A percentile compares a stretch with the other conserved stretches of the same genome.
Conservation (phyloP, 139 green algal species). For the Chlorella vulgaris region DNA sequence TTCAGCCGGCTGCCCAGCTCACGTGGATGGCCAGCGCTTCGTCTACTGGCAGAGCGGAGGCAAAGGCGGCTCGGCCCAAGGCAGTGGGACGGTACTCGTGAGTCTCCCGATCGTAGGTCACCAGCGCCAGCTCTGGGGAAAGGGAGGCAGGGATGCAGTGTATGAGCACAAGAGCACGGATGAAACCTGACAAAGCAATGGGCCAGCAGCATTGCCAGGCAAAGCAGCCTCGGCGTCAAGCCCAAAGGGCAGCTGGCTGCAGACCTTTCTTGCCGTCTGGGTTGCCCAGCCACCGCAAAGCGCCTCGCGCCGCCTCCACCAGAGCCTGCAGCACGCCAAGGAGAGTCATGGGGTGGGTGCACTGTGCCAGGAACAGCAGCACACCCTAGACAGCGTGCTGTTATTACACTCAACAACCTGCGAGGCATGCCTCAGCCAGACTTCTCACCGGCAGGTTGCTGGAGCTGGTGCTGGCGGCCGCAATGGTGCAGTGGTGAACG, state of each 20-base stretch:
- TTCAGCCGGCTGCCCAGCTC: too few species aligned
- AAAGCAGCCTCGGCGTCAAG: background rate
- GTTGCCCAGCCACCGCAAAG: background rate
- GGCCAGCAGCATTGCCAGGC: too few species aligned
- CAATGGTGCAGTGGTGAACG: background rate
- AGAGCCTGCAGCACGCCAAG: background rate
- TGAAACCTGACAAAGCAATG: too few species aligned
- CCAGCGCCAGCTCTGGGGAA: slow-evolving; percentile 1
- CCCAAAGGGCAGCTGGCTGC: background rate
- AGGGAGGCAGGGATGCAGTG: too few species aligned
- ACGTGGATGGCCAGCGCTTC: background rate
- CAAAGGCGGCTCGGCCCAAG: slow-evolving; percentile 1
- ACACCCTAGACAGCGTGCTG: too few species aligned
- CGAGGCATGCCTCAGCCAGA: too few species aligned
- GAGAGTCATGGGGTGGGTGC: too few species aligned
- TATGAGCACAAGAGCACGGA: too few species aligned
- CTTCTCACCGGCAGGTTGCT: too few species aligned
- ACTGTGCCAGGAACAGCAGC: too few species aligned
- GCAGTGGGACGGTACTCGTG: background rate
- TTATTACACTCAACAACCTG: too few species aligned
- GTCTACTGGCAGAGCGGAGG: background rate
- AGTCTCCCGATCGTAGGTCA: background rate
- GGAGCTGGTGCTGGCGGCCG: too few species aligned
- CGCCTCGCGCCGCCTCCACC: background rate
- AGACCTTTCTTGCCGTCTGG: background rate